Evolutionary conservation across 306 rosid genomes (phyloP), one percentile per base, ranked within the genome.

Genomic region (Lathyrus aphaca): DNA sequence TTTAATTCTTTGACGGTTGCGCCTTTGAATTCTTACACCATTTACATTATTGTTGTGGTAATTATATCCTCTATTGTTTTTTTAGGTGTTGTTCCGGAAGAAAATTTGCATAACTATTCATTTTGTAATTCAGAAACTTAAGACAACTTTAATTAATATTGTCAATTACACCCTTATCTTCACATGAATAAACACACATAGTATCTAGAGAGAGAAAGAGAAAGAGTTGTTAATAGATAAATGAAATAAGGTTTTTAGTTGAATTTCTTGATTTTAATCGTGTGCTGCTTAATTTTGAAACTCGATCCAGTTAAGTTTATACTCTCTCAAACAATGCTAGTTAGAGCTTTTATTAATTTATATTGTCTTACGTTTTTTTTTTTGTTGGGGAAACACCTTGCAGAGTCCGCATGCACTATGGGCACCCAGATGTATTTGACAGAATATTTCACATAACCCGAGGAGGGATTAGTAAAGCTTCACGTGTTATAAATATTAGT

Each of bases 331-430:
- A 14, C 30, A 38, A 30, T 69, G 61, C 59, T 64, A 64, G 54
- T 2, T 57, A 21, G 29, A 57, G 30, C 50, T 40, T 63, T 69
- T 42, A 30, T 57, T 16, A 37, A 38, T 39, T 69, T 40, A 64
- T 39, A 40, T 16, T 59, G 32, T 40, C 46, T 5, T 56, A 64
- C 21, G 21, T 4, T 44, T 10, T 48, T 55, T 48, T 69, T 39
- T 48, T 60, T 74, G 60, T 23, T 42, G 75, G 46, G 12, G 5
- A 37, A 67, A 64, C 48, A 56, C 6, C 64, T 81, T 84, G 82
- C 92, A 94, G 98, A 68, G 96, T 90, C n/a, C 96, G 98, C 48
- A 94, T 94, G 98, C 98, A 94, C 84, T 94, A 94, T 78, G 98
- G 98, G 50, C 97, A 94, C 75, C 98, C 98, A 8, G 98, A 94